Base-by-base conservation (phyloP, 2,329 filamentous ascomycete species). In the Aspergillus clavatus region DNA sequence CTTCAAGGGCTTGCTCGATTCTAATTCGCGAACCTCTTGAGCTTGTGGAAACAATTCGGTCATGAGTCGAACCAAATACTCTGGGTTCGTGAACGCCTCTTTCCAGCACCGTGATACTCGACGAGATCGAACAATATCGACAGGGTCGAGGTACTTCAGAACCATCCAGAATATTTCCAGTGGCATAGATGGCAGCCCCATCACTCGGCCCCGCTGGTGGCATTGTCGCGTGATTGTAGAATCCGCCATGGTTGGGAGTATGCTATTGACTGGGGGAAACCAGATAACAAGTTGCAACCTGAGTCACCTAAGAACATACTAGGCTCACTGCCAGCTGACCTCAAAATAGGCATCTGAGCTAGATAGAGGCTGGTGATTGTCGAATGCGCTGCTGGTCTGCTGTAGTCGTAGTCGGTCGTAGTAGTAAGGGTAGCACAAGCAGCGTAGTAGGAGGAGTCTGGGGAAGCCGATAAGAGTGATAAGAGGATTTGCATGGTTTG, bases 121-220 rank as follows among this genome's bases (percentile, higher is more conserved):
- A 40, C 78, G 79, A 56, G 72, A 77, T 38, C 70, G 64, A 12
- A 82, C 57, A 42, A 73, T 63, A 50, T 82, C 78, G 14, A 56
- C 62, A 2, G 79, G 71, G 1, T 73, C 61, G 12, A 84, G 67
- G 51, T 75, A 59, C 2, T 56, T 65, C 27, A 78, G 47, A 43
- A 84, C 65, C 39, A 80, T 68, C 47, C 80, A 68, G 53, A 84
- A 82, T 38, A 84, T 59, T 42, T 81, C 78, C 53, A 73, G 72
- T n/a, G 80, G 80, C 29, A 84, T 67, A 40, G 56, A 55, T 7
- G 56, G 52, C 33, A 67, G 43, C 41, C 58, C 58, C 45, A 43
- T 43, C 41, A 43, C 36, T 41, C 48, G 38, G 19, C 31, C 7
- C 39, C 19, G 31, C 19, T 35, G 38, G 7, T 21, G 19, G 35